These are phyloP conservation scores for Peronospora destructor DNA, from an alignment of 352 stramenopile genomes.

Conservation along the genomic window DNA sequence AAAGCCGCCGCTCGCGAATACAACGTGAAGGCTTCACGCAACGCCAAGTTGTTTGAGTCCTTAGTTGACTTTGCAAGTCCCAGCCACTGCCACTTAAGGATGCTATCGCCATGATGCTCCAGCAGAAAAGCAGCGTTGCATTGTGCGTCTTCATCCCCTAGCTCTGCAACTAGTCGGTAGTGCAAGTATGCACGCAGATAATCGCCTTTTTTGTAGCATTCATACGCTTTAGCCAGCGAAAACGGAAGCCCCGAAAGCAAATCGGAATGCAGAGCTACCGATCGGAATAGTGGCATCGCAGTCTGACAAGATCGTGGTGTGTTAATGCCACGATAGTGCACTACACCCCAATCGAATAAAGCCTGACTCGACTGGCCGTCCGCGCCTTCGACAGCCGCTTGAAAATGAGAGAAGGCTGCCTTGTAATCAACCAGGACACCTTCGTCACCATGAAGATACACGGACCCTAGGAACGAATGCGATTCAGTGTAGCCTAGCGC, in stretches of 20 bases:
- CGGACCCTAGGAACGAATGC: slow-evolving; percentile 60
- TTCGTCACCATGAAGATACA: slow-evolving; percentile 56
- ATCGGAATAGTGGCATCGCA: slow-evolving; percentile 53
- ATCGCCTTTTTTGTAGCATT: slow-evolving; percentile 57
- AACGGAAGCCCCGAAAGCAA: slow-evolving; percentile 50
- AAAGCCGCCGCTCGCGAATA: slow-evolving; percentile 47
- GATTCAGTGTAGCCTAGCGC: slow-evolving; percentile 52
- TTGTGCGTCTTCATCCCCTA: slow-evolving; percentile 59
- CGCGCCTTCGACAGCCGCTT: slow-evolving; percentile 37
- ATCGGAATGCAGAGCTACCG: slow-evolving; percentile 48
- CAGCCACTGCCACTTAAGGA: slow-evolving; percentile 31
- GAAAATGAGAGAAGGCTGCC: slow-evolving; percentile 54
- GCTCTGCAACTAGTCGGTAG: slow-evolving; percentile 52
- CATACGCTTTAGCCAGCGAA: slow-evolving; percentile 58
- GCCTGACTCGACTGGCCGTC: slow-evolving; percentile 43
- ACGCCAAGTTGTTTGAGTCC: slow-evolving; percentile 6
- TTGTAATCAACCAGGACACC: slow-evolving; percentile 43
- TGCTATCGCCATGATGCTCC: slow-evolving; percentile 44
- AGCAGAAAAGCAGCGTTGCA: slow-evolving; percentile 70
- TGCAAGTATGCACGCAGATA: slow-evolving; percentile 61
- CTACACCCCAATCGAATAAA: slow-evolving; percentile 65
- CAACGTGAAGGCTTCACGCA: slow-evolving; percentile 44
- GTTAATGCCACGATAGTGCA: slow-evolving; percentile 61
- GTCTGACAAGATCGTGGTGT: slow-evolving; percentile 38
- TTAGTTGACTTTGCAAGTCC: slow-evolving; percentile 8